Evolutionary conservation across 2,329 filamentous ascomycete genomes (phyloP).

Genomic region (Leptoxyphium fumago): DNA sequence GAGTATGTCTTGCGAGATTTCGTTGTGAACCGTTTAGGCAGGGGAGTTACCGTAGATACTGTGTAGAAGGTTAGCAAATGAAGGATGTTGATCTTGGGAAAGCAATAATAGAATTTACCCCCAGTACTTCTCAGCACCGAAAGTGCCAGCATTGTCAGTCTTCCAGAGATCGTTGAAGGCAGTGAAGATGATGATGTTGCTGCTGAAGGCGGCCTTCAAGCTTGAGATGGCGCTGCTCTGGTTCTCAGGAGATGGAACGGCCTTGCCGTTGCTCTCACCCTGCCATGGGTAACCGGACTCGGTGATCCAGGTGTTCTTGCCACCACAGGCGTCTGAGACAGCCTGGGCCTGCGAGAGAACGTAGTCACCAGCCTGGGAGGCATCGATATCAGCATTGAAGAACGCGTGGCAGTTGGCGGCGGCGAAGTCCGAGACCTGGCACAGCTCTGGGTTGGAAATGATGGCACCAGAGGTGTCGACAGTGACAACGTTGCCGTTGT

Average conservation of each 20-base stretch:
- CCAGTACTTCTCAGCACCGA: conserved; percentile 64
- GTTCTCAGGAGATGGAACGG: conserved; percentile 53
- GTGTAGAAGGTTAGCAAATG: background rate
- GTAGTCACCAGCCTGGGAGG: conserved; percentile 52
- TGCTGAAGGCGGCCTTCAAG: conserved; percentile 45
- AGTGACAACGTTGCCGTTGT: conserved; percentile 57
- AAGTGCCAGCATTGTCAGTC: conserved; percentile 43
- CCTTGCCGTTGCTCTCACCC: conserved; percentile 49
- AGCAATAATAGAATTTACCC: conserved; percentile 27
- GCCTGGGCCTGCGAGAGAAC: conserved; percentile 40
- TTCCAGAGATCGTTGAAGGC: conserved; percentile 76
- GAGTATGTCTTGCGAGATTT: background rate
- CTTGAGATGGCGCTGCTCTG: conserved; percentile 52
- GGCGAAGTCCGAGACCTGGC: conserved; percentile 60
- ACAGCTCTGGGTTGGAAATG: conserved; percentile 58
- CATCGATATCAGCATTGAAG: conserved; percentile 52
- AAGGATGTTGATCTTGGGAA: background rate
- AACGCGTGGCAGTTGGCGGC: conserved; percentile 74
- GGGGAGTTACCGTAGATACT: conserved; percentile 25
- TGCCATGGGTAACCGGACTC: conserved; percentile 74
- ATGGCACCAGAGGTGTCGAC: conserved; percentile 65
- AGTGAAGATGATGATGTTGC: conserved; percentile 57
- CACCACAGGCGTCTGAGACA: conserved; percentile 34
- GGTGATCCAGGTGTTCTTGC: conserved; percentile 56
- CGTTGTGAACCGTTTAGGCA: background rate